Evolutionary conservation across 441 rosid genomes (phyloP), one percentile per base, ranked within the genome.

Genomic region (Syzygium syzygioides): DNA sequence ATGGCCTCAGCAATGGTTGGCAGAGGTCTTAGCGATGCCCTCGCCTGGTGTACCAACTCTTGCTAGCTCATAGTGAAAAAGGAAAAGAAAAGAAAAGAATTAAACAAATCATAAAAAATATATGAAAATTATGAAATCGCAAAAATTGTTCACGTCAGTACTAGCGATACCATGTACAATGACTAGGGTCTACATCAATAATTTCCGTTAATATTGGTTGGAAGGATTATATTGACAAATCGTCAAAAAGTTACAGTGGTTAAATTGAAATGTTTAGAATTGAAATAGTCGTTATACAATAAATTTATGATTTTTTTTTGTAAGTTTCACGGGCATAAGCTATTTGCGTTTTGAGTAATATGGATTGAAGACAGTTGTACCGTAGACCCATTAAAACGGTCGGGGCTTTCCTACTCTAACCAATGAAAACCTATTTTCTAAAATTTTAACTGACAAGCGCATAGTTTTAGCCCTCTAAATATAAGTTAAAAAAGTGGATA

Each of bases 241-340:
- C 2, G 17, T 53, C 17, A 14, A 53, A 53, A 53, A 1, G 54
- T 53, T 60, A 1, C 0, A 0, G 1, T 60, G 4, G 2, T 0
- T 0, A 60, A 60, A 60, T 23, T 23, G 0, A 25, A 60, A 26
- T 12, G 1, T 0, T 60, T 60, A 60, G 6, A 60, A 60, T 28
- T 60, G 32, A 60, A 60, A 26, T 6, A 9, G 3, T 0, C 0
- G 0, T 14, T 30, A 0, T 0, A 53, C 4, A 14, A 53, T 4
- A 53, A 53, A 14, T 53, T 53, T 53, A 53, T 3, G 54, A 53
- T 4, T 59, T 60, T 60, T 59, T 60, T 60, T 28, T 15, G 32
- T 60, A 60, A 28, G 1, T 28, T 60, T 28, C n/a, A 7, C 6
- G 9, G 13, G 32, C 66, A 28, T 28, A 14, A 4, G 9, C n/a